Evolutionary conservation across 2,329 filamentous ascomycete genomes (phyloP), one percentile per base, ranked within the genome.

Genomic region (Polychaeton citri): DNA sequence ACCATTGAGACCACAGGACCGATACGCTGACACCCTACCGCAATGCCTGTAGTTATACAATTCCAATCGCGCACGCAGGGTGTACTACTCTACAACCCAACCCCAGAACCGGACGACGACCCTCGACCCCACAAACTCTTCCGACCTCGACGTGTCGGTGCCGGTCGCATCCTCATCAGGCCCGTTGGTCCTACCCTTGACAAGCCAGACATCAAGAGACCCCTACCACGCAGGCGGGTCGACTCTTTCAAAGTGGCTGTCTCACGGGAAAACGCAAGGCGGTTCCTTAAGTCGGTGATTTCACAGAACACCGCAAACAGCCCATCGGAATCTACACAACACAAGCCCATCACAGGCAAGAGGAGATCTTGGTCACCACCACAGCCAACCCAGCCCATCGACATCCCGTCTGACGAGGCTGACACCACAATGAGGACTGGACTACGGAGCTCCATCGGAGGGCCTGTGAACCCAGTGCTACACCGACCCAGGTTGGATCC

Each of bases 101-200:
- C 12, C 24, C 24, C 24, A 32, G 10, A 30, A 5, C 19, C 20
- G 20, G 17, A 8, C n/a, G 12, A 39, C 37, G 35, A 39, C 13
- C 9, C 30, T 30, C 32, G 21, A 38, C 36, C 43, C 12, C 32
- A 9, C 10, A 13, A 33, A 19, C 58, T 64, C 44, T 72, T 69
- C 50, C 64, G 65, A 48, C 63, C 62, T 38, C 65, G 69, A 45
- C 64, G 56, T 39, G 64, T 68, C 44, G 61, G 69, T 49, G 69
- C 68, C 30, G 69, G 72, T 46, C 70, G 68, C 30, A 73, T 74
- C 41, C 67, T 70, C 51, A 72, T 74, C 40, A 61, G 61, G 39
- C 65, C 62, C 38, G 70, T 65, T 43, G 63, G 54, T 30, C 63
- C 41, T 53, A 66, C 65, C 42, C 41, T 46, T 47, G 26, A 52